phyloP scores from a whole-genome alignment of 768 basidiomycete species.

The Phaffia australis region DNA sequence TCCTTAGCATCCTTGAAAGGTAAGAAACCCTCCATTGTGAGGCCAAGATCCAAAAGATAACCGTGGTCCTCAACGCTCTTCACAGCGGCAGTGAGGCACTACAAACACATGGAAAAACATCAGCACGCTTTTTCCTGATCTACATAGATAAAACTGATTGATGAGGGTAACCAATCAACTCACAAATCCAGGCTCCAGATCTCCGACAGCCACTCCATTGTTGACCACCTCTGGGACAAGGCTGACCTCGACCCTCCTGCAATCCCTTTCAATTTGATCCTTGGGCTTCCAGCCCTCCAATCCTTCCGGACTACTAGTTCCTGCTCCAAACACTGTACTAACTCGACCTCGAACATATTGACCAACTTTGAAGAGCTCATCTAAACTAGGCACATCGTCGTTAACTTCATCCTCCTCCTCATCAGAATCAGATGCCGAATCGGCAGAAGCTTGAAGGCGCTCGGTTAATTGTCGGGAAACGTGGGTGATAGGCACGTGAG shows the following conservation, averaged over 20 bases:
- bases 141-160: too few relatives aligned
- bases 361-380: constrained; percentile 66
- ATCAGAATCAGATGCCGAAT: constrained; percentile 29
- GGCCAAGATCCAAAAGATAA: constrained; percentile 74
- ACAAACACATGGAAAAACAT: constrained; percentile 10
- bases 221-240: constrained; percentile 77
- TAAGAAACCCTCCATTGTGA: constrained; percentile 65
- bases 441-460: constrained; percentile 49
- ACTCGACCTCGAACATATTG: constrained; percentile 77
- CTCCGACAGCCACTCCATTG: constrained; percentile 61
- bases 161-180: constrained; percentile 37
- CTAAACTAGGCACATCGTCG: constrained; percentile 56
- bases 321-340: constrained; percentile 55
- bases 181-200: constrained; percentile 65
- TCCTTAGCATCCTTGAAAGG: constrained; percentile 60
- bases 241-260: constrained; percentile 72
- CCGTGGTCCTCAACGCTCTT: constrained; percentile 89
- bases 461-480: constrained; percentile 68
- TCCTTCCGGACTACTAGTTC: constrained; percentile 37
- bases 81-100: constrained; percentile 67
- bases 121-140: too few relatives aligned
- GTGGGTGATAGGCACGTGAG: constrained; percentile 87
- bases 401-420: constrained; percentile 41
- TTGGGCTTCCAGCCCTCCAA: constrained; percentile 25
- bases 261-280: constrained; percentile 51